Evolutionary conservation across 805 yeast genomes (phyloP), one percentile per base, ranked within the genome.

Genomic region (Candida sithepensis): DNA sequence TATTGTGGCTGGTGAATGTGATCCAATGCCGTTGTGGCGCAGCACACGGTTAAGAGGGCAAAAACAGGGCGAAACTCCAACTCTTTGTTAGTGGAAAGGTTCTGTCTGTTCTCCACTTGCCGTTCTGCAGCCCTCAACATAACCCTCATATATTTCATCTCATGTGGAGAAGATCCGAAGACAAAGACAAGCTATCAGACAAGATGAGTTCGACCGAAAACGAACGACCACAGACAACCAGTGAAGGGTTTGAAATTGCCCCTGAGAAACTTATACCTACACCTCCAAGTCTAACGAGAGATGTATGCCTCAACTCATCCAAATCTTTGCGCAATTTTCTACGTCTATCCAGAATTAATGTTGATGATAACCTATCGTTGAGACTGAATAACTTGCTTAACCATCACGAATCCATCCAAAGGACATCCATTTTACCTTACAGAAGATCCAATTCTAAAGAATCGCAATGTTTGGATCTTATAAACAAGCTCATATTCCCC

Each of bases 361-460:
- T 70, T 10, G 84, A 79, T 52, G 84, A 79, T 55, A 72, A 70
- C 4, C 55, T 79, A 0, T 68, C 61, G 33, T 72, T 74, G 36
- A 60, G 71, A 36, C 50, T 79, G 23, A 76, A 78, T 43, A 70
- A 72, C 9, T 49, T 69, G 7, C 49, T 65, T 13, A 67, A 58
- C 42, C 67, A 63, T 38, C 64, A 60, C 40, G 67, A 63, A 26
- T 30, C 52, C 20, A 28, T 39, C 16, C 32, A 42, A 8, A 48
- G 48, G 23, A 26, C 44, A 2, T 59, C 65, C 12, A 57, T 64
- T 16, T 46, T 62, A 12, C 57, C 53, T 6, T 58, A 54, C 40
- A 30, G 26, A 9, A 50, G 41, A 22, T 39, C 55, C 0, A 32
- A 40, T 14, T 30, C 49, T 6, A 28, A 43, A 5, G 49, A 55